Evolutionary conservation across 1,139 yeast species (phyloP).

Genomic region (Hemisphaericaspora xylofermentans): DNA sequence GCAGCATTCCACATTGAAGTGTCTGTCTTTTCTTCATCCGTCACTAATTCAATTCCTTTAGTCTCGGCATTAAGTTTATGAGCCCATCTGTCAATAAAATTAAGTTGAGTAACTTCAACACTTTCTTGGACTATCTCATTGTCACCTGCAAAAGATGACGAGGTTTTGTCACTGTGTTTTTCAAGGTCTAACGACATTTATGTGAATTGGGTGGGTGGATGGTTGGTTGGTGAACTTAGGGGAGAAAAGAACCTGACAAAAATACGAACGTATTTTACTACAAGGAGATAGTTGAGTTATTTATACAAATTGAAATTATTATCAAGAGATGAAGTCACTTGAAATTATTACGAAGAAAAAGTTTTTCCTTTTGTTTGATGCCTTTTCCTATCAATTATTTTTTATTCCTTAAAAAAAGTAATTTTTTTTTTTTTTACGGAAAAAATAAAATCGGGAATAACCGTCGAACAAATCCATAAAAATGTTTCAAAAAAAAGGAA

Average conservation of each 20-base stretch:
- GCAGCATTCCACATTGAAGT: slow-evolving; percentile 66
- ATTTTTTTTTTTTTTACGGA: not conserved
- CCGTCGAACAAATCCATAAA: not conserved
- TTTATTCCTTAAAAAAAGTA: not conserved
- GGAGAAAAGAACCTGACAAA: not conserved
- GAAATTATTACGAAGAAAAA: too few species aligned
- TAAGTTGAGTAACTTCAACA: slow-evolving; percentile 11
- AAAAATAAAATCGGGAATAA: not conserved
- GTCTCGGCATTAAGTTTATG: slow-evolving; percentile 53
- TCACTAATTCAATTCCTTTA: slow-evolving; percentile 67
- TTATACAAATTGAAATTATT: too few species aligned
- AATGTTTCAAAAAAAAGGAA: too few species aligned
- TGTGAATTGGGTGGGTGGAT: not conserved
- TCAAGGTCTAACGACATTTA: slow-evolving; percentile 1
- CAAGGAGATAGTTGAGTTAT: too few species aligned
- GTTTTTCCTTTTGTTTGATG: not conserved
- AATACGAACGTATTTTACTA: too few species aligned
- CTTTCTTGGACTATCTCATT: slow-evolving; percentile 6
- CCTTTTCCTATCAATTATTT: not conserved
- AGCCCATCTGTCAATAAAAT: slow-evolving; percentile 29
- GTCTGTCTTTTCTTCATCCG: slow-evolving; percentile 67
- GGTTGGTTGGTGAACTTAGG: not conserved
- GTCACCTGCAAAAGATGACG: slow-evolving; percentile 10
- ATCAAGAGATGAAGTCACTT: too few species aligned
- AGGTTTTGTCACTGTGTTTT: slow-evolving; percentile 3